phyloP scores from a whole-genome alignment of 2,329 filamentous ascomycete genomes.

The Dryadomyces quercivorus region DNA sequence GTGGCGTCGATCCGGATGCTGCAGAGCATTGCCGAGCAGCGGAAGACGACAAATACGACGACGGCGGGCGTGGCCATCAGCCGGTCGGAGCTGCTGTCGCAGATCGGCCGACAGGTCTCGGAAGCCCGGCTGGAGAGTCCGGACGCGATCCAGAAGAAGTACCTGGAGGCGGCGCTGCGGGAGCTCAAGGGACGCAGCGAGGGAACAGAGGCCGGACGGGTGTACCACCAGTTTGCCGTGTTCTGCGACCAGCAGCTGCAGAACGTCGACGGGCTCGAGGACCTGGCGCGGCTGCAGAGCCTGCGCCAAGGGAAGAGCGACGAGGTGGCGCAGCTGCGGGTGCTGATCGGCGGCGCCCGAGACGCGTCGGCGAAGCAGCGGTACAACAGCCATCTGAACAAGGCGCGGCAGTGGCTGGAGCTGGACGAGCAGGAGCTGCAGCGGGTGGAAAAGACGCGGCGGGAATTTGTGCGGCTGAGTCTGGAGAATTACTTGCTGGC shows the following conservation, averaged over 20 bases:
- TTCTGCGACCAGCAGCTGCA: constrained; percentile 95
- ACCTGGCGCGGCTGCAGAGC: constrained; percentile 68
- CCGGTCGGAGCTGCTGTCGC: constrained; percentile 69
- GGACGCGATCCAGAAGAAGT: constrained; percentile 76
- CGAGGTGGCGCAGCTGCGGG: constrained; percentile 64
- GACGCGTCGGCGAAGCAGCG: constrained; percentile 41
- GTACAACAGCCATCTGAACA: constrained; percentile 49
- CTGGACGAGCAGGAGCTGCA: constrained; percentile 81
- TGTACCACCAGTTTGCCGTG: constrained; percentile 87
- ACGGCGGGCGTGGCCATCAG: constrained; percentile 37
- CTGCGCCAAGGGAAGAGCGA: constrained; percentile 69
- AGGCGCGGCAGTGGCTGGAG: constrained; percentile 79
- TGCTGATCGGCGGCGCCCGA: constrained; percentile 36
- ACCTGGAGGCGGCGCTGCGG: constrained; percentile 71
- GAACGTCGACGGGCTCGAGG: constrained; percentile 72
- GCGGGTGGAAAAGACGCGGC: constrained; percentile 61
- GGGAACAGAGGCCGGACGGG: constrained; percentile 67
- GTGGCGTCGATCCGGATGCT: constrained; percentile 81
- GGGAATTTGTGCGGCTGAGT: constrained; percentile 76
- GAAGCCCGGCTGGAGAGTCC: constrained; percentile 85
- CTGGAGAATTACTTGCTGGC: constrained; percentile 88
- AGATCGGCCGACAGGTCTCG: constrained; percentile 78
- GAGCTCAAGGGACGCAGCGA: constrained; percentile 59
- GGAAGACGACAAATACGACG: neutral
- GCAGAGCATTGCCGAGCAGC: constrained; percentile 47